Evolutionary conservation across 2,329 filamentous ascomycete genomes (phyloP).

Genomic region (Fulvia fulva): DNA sequence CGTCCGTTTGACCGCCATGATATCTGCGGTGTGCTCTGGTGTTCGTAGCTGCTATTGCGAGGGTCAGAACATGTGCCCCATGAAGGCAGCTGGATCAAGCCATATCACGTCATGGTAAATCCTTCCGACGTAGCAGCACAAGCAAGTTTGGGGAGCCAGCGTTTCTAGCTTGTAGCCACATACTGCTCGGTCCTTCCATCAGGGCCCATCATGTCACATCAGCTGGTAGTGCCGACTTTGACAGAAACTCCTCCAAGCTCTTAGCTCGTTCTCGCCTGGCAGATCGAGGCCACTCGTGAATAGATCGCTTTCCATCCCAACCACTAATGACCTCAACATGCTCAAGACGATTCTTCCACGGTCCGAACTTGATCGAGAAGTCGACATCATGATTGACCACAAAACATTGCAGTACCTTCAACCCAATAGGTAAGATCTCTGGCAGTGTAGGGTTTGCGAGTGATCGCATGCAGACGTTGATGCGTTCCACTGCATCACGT

Average conservation of each 20-base stretch:
- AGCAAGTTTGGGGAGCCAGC: too few relatives aligned
- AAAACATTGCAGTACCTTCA: slow-evolving; percentile 10
- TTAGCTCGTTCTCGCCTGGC: neutral
- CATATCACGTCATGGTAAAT: too few relatives aligned
- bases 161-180: too few relatives aligned
- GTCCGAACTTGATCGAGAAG: slow-evolving; percentile 3
- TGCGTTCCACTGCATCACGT: slow-evolving; percentile 7
- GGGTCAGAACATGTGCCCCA: too few relatives aligned
- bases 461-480: slow-evolving; percentile 11
- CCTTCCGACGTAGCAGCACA: too few relatives aligned
- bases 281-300: neutral
- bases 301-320: neutral
- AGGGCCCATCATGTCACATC: neutral
- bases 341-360: slow-evolving; percentile 8
- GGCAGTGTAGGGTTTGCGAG: slow-evolving; percentile 12
- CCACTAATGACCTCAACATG: slow-evolving; percentile 6
- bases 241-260: slow-evolving; percentile 1
- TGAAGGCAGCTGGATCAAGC: too few relatives aligned
- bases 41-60: too few relatives aligned
- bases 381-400: slow-evolving; percentile 5
- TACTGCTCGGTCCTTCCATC: too few relatives aligned
- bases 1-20: too few relatives aligned
- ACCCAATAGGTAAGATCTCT: neutral
- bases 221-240: neutral
- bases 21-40: too few relatives aligned